Evolutionary conservation across 768 basidiomycete species (phyloP).

Genomic region (Pholiota molesta): DNA sequence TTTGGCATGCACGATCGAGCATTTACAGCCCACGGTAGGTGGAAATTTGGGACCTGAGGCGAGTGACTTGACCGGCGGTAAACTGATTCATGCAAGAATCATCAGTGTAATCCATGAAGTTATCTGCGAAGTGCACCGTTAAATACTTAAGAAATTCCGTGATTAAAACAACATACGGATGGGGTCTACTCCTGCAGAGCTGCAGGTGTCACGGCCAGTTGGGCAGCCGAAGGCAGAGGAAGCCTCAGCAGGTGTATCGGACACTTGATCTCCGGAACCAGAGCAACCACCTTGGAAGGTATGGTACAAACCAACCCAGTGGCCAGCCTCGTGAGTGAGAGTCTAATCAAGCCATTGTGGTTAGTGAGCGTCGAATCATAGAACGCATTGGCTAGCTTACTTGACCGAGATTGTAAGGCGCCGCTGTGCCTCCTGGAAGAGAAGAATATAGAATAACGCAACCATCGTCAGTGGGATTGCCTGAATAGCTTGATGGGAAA

Average conservation of each 20-base stretch:
- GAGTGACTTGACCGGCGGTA: slow-evolving; percentile 47
- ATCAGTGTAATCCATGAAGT: slow-evolving; percentile 58
- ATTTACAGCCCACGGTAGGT: slow-evolving; percentile 40
- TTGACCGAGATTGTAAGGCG: slow-evolving; percentile 45
- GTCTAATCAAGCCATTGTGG: slow-evolving; percentile 26
- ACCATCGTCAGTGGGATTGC: slow-evolving; percentile 49
- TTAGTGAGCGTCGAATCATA: neutral
- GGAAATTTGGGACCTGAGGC: slow-evolving; percentile 42
- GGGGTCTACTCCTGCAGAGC: slow-evolving; percentile 44
- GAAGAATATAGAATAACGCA: slow-evolving; percentile 46
- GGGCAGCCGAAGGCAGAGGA: slow-evolving; percentile 46
- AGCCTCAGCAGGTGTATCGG: slow-evolving; percentile 50
- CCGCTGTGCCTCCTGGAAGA: slow-evolving; percentile 44
- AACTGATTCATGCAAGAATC: slow-evolving; percentile 55
- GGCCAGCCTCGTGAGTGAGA: slow-evolving; percentile 60
- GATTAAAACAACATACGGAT: slow-evolving; percentile 35
- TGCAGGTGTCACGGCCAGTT: slow-evolving; percentile 38
- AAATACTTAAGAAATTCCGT: neutral
- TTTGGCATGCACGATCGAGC: neutral
- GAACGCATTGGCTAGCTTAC: slow-evolving; percentile 21
- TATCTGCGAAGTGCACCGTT: slow-evolving; percentile 30
- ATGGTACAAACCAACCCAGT: slow-evolving; percentile 64
- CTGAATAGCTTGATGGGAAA: slow-evolving; percentile 48
- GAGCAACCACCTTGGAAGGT: slow-evolving; percentile 58
- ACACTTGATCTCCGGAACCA: slow-evolving; percentile 43